Base-by-base conservation (phyloP, 1,139 yeast species). In the Kodamaea plutei region DNA sequence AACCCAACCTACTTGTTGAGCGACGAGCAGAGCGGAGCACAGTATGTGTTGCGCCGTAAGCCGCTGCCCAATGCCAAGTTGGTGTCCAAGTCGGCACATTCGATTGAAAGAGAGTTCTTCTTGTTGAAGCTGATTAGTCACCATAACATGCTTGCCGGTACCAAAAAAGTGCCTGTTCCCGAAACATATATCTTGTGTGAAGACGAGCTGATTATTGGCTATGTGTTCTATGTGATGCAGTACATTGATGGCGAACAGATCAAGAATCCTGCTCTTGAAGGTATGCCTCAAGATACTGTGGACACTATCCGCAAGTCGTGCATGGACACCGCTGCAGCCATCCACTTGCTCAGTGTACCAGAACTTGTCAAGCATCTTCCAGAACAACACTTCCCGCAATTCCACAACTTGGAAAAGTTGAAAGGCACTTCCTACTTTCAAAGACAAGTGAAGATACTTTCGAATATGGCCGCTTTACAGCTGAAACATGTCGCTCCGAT, bases 31-130 rank as follows among this genome's bases (percentile, higher is more conserved):
- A 38, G 41, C 6, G 73, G 71, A 2, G 54, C 48, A 29, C 56
- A 64, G 28, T 69, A 64, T 37, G 84, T 78, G 2, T 60, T 79
- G 33, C 60, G 84, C 37, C 63, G 79, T 41, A 78, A 79, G 47
- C 85, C 85, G 1, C 64, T 71, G n/a, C 68, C 79, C 3, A 73
- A 72, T 41, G 51, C 51, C 28, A 61, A 73, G 37, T 58, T 79
- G 35, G 71, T 77, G 13, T 71, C 79, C 17, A 70, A 64, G 39
- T 69, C 78, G 7, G 84, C 85, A 0, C 85, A 79, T 50, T 76
- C 84, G 5, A 73, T 79, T 20, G 84, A 79, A 45, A 52, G 84
- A 18, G 85, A 79, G 45, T 78, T 73, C 45, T 64, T 64, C 50
- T 67, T 78, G 51, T 54, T 78, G 25, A 61, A 63, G 31, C 76